Evolutionary conservation across 805 yeast species (phyloP).

Genomic region (Starmerella potacharoeniae): DNA sequence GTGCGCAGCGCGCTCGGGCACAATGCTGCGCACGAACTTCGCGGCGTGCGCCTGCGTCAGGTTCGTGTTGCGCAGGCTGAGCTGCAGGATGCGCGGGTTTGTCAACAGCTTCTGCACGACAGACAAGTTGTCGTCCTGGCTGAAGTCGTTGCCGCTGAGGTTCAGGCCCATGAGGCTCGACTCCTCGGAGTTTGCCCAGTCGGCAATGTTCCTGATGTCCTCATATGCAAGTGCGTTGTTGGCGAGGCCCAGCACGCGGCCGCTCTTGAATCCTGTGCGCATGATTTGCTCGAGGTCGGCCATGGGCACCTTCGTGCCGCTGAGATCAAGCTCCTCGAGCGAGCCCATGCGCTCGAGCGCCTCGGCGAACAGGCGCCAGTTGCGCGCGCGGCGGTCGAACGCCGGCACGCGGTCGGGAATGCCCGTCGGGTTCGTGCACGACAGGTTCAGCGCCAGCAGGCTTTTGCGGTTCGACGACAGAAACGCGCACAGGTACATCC

Average conservation of each 20-base stretch:
- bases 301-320: slow-evolving; percentile 53
- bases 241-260: slow-evolving; percentile 65
- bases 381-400: slow-evolving; percentile 55
- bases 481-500: slow-evolving; percentile 72
- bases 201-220: slow-evolving; percentile 46
- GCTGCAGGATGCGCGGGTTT: slow-evolving; percentile 44
- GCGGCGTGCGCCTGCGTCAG: slow-evolving; percentile 13
- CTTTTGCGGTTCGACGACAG: slow-evolving; percentile 43
- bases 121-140: slow-evolving; percentile 22
- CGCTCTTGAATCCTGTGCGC: slow-evolving; percentile 43
- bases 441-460: slow-evolving; percentile 23
- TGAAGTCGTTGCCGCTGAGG: slow-evolving; percentile 65
- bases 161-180: slow-evolving; percentile 57
- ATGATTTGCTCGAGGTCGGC: slow-evolving; percentile 47
- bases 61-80: slow-evolving; percentile 34
- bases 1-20: slow-evolving; percentile 37
- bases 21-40: slow-evolving; percentile 26
- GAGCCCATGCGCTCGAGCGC: slow-evolving; percentile 61
- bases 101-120: slow-evolving; percentile 22
- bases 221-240: slow-evolving; percentile 50
- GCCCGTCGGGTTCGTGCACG: slow-evolving; percentile 22
- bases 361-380: slow-evolving; percentile 69
- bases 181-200: slow-evolving; percentile 43
- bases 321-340: slow-evolving; percentile 64
- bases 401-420: slow-evolving; percentile 17